A percentile compares a stretch with the other conserved stretches of the same genome.
phyloP scores from a whole-genome alignment of 1,284 basidiomycete genomes.

The Melampsora americana region DNA sequence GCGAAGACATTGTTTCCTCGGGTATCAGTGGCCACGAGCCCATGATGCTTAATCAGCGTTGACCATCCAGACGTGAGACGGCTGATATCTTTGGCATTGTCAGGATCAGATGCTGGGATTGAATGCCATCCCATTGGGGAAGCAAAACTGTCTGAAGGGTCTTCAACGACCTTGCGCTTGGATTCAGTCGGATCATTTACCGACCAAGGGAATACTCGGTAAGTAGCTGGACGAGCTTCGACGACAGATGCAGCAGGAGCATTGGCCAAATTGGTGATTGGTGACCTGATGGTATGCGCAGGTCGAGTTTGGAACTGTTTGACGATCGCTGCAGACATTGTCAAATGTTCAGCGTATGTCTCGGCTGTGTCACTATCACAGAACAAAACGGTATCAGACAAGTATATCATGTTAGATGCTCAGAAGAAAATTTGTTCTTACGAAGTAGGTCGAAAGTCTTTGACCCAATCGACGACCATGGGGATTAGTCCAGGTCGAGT shows the following conservation, averaged over 20 bases:
- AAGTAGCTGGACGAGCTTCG: conserved; percentile 28
- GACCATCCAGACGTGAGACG: conserved; percentile 78
- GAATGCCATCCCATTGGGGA: conserved; percentile 85
- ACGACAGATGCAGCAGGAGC: conserved; percentile 15
- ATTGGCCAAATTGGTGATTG: conserved; percentile 29
- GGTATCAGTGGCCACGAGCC: conserved; percentile 4
- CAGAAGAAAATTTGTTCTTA: conserved; percentile 11
- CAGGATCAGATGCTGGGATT: conserved; percentile 55
- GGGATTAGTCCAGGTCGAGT: conserved; percentile 45
- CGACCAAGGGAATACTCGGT: conserved; percentile 50
- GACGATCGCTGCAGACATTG: background rate
- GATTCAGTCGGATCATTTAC: conserved; percentile 48
- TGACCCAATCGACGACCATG: conserved; percentile 50
- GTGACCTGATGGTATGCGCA: conserved; percentile 15
- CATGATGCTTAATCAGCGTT: conserved; percentile 64
- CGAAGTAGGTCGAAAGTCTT: conserved; percentile 50
- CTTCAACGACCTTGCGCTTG: conserved; percentile 47
- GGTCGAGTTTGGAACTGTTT: background rate
- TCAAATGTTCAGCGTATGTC: conserved; percentile 25
- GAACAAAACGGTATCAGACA: background rate
- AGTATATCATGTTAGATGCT: conserved; percentile 17
- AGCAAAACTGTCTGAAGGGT: conserved; percentile 47
- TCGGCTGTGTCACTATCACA: conserved; percentile 13
- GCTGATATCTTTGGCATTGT: conserved; percentile 56
- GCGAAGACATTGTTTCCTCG: conserved; percentile 62